Base-by-base conservation (phyloP, 805 yeast genomes). In the Torulaspora microellipsoides region DNA sequence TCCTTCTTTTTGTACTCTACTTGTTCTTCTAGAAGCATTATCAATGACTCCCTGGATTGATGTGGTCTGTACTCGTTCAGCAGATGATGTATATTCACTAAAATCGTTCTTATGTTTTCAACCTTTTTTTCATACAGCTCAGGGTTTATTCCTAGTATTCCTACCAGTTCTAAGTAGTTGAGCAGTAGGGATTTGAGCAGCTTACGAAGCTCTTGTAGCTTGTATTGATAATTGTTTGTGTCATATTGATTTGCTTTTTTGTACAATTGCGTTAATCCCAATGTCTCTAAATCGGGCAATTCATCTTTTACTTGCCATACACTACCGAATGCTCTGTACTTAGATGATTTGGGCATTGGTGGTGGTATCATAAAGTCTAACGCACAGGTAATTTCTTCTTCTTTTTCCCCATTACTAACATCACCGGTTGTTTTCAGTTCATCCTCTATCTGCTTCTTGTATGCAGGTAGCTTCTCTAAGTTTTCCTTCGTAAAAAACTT, bases 51-150 rank as follows among this genome's bases (percentile, higher is more conserved):
- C 40, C 97, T 73, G 3, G 95, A 84, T 60, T 93, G 99, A 64
- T 93, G 98, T 2, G 97, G 93, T 48, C 99, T 72, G 65, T 93
- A 93, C 40, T 90, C 89, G 62, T 93, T 93, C 46, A 93, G 68
- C 30, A 93, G 68, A 62, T 93, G 98, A 61, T 93, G 97, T 51
- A 93, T 81, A 59, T 93, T 93, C 59, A 91, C 83, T 40, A 93
- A 68, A 9, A 91, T 80, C 11, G 83, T 74, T 49, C 95, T 77
- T 31, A 93, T 78, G 51, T 87, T 80, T 51, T 89, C 95, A 23
- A 89, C 77, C 55, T 87, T 85, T 5, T 66, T 62, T 2, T 75
- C 74, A 50, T 73, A 78, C 46, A 76, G 69, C 15, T 76, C 74
- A 1, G 99, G 97, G 46, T 85, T 79, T 9, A 81, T 74, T 4